Evolutionary conservation across 371 early-diverging fungal genomes (phyloP).

Genomic region (Apophysomyces ossiformis): DNA sequence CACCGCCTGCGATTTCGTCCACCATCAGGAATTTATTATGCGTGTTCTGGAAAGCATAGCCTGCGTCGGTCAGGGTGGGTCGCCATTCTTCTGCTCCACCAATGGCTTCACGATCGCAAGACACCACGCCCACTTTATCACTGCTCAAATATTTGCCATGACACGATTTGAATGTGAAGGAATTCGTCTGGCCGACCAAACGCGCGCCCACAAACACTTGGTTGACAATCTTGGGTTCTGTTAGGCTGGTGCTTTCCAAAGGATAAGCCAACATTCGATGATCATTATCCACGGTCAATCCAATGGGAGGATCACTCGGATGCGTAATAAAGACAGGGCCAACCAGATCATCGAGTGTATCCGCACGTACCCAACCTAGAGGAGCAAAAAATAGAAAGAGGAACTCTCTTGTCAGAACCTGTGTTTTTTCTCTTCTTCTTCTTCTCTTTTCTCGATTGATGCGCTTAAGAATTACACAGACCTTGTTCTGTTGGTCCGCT

Average conservation of each 20-base stretch:
- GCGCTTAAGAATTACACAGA: no score
- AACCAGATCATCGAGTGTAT: conserved; percentile 63
- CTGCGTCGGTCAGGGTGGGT: conserved; percentile 70
- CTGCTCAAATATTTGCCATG: conserved; percentile 73
- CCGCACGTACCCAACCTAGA: conserved; percentile 72
- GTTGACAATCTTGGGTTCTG: conserved; percentile 69
- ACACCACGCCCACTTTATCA: conserved; percentile 85
- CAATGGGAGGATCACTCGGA: conserved; percentile 69
- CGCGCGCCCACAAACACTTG: conserved; percentile 76
- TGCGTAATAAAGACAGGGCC: conserved; percentile 76
- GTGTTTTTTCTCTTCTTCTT: background rate
- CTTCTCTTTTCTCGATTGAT: background rate
- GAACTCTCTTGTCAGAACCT: background rate
- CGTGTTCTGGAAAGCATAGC: conserved; percentile 69
- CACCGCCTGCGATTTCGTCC: conserved; percentile 64
- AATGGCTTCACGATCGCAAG: conserved; percentile 75
- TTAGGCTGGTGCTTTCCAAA: conserved; percentile 23
- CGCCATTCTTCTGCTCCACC: conserved; percentile 86
- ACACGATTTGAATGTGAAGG: conserved; percentile 69
- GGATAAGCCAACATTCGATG: conserved; percentile 55
- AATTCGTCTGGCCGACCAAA: conserved; percentile 55
- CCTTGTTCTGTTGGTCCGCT: conserved; percentile 33
- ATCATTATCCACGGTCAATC: conserved; percentile 59
- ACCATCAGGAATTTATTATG: conserved; percentile 66
- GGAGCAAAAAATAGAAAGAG: background rate